These are phyloP conservation scores for Geum urbanum DNA, from an alignment of 306 rosid genomes.

Conservation along the genomic window DNA sequence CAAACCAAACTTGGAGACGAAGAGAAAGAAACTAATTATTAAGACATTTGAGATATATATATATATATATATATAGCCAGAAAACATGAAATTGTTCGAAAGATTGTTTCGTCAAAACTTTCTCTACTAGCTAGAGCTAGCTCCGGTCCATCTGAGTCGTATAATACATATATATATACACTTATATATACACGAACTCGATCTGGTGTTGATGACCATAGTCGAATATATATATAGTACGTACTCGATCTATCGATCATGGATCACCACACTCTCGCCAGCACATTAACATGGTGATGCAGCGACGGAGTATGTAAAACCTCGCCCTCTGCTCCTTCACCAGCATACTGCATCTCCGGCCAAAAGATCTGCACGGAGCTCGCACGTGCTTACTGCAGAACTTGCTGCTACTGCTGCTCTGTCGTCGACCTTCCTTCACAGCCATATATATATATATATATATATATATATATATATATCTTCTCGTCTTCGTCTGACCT, in stretches of 20 bases:
- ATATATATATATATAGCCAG: neutral
- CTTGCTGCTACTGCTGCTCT: constrained; percentile 7
- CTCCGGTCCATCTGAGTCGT: neutral
- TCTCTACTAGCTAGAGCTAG: neutral
- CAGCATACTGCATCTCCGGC: constrained; percentile 45
- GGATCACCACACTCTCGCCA: constrained; percentile 54
- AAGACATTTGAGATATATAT: too few species aligned
- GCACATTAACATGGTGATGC: constrained; percentile 73
- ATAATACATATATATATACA: neutral
- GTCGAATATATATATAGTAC: too few species aligned
- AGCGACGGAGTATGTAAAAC: constrained; percentile 69
- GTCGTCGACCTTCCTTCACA: constrained; percentile 2
- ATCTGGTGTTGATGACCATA: neutral
- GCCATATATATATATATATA: neutral
- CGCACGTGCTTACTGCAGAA: constrained; percentile 33
- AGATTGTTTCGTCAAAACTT: neutral
- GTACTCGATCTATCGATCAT: constrained; percentile 1
- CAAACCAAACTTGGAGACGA: neutral
- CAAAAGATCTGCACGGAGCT: constrained; percentile 45
- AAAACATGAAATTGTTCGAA: neutral
- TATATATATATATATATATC: neutral
- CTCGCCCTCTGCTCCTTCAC: constrained; percentile 73
- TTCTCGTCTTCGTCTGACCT: neutral
- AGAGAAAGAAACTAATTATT: neutral
- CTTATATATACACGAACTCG: neutral